Evolutionary conservation across 2,329 filamentous ascomycete genomes (phyloP), one percentile per base, ranked within the genome.

Genomic region (Epichloe sp.): DNA sequence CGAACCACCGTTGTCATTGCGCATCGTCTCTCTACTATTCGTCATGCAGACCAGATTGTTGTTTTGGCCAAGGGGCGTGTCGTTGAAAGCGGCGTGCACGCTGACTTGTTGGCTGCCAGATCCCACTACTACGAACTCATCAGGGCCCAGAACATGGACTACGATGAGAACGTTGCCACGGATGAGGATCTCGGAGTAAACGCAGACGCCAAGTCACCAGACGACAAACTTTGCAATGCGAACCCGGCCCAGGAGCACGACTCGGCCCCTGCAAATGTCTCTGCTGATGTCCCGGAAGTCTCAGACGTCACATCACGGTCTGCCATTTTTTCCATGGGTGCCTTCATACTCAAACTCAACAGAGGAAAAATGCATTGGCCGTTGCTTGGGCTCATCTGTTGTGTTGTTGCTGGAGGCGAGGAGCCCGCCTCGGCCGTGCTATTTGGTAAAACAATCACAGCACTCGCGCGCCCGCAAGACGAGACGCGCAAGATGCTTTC

Each of bases 1-100:
- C 8, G 10, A 40, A 84, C 80, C 1, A 81, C 79, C 0, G 77
- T 84, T 42, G 71, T 79, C 8, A 80, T 84, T 52, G 80, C 80
- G 0, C 77, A 80, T 59, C 65, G 77, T 2, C 65, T 80, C 0
- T 75, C 73, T 0, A 79, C 76, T 0, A 74, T 79, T 52, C 72
- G 71, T 53, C 66, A 75, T 48, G 80, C 80, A 0, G 78, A 84
- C 56, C 72, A 76, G 47, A 84, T 85, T 45, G 65, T 83, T n/a
- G 80, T 85, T 5, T 66, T 84, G 54, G 68, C 75, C 2, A 66
- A 74, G 51, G 81, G 81, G 0, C 61, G 68, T 40, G 71, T 80
- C 3, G 65, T 78, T 5, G 80, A 84, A 61, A 67, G 76, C 56
- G 81, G 80, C 0, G 77, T 72, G 0, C 79, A 84, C 51, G 70